phyloP scores from a whole-genome alignment of 1,284 basidiomycete genomes.

The Meira nashicola region DNA sequence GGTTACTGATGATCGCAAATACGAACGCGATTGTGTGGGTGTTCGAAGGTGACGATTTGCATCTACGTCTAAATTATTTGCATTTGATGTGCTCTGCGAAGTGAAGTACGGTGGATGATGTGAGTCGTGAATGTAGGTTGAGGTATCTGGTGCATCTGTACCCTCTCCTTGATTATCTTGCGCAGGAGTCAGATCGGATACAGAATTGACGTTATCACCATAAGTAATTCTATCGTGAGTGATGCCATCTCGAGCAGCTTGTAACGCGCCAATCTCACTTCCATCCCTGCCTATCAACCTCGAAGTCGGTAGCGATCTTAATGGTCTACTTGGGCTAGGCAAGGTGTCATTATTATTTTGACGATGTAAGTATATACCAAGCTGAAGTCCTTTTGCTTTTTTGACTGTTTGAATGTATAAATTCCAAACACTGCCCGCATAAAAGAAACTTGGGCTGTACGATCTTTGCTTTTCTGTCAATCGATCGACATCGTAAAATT shows the following conservation, averaged over 20 bases:
- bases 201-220: background rate
- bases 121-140: background rate
- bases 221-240: too few relatives aligned
- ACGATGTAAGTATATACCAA: slow-evolving; percentile 84
- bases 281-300: too few relatives aligned
- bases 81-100: background rate
- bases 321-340: slow-evolving; percentile 52
- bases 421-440: slow-evolving; percentile 67
- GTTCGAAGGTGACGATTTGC: background rate
- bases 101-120: background rate
- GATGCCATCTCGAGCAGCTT: too few relatives aligned
- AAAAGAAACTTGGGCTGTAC: slow-evolving; percentile 57
- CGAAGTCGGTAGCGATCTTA: background rate
- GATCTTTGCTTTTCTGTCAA: slow-evolving; percentile 74
- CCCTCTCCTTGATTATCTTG: background rate
- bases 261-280: too few relatives aligned
- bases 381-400: slow-evolving; percentile 67
- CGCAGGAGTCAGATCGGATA: background rate
- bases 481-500: slow-evolving; percentile 80
- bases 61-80: background rate
- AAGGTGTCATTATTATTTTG: slow-evolving; percentile 68
- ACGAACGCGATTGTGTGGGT: background rate
- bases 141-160: background rate
- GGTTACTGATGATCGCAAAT: background rate
- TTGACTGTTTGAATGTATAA: slow-evolving; percentile 79